phyloP scores from a whole-genome alignment of 768 basidiomycete species.

The Phanerochaete carnosa region DNA sequence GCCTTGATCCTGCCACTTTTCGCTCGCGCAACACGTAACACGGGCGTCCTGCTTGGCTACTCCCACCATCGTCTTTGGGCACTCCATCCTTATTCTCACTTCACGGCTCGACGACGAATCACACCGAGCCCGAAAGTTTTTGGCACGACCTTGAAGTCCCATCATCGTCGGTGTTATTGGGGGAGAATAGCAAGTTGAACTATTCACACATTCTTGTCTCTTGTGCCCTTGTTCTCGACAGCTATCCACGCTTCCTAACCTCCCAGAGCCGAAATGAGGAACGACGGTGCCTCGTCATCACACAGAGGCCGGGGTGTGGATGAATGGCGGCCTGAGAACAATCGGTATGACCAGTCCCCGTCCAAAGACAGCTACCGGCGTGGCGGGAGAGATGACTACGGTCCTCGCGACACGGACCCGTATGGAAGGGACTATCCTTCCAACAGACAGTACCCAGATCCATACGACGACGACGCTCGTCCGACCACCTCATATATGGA shows the following conservation, averaged over 20 bases:
- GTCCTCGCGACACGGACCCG: conserved; percentile 12
- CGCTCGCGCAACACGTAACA: conserved; percentile 24
- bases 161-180: neutral
- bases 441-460: conserved; percentile 8
- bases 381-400: conserved; percentile 26
- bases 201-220: neutral
- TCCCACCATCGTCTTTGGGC: conserved; percentile 7
- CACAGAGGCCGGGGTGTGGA: conserved; percentile 45
- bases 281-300: conserved; percentile 43
- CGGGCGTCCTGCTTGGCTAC: conserved; percentile 24
- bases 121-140: neutral
- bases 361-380: conserved; percentile 50
- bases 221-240: conserved; percentile 16
- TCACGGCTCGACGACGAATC: neutral
- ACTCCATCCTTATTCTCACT: neutral
- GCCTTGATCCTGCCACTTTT: conserved; percentile 24
- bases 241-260: conserved; percentile 25
- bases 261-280: conserved; percentile 40
- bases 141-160: neutral
- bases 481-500: conserved; percentile 35
- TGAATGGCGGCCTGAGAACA: conserved; percentile 50
- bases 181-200: neutral
- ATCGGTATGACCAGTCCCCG: conserved; percentile 37
- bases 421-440: conserved; percentile 8
- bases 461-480: conserved; percentile 12